Percentiles rank a stretch among this genome's conserved stretches.
phyloP scores from a whole-genome alignment of 2,329 filamentous ascomycete genomes.

The Aspergillus fumigatiaffinis region DNA sequence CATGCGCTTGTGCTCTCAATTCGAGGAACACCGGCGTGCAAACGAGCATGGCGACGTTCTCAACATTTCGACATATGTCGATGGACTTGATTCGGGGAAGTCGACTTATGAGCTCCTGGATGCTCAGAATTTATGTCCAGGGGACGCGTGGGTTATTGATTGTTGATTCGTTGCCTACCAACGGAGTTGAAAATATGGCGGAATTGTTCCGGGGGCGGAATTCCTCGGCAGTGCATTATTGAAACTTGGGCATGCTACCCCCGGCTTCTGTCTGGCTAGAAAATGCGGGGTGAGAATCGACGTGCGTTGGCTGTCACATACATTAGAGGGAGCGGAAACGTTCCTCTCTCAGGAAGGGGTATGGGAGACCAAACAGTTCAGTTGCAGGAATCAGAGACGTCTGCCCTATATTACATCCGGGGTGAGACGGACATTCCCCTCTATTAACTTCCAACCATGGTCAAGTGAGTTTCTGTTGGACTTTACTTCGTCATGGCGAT shows the following conservation, averaged over 20 bases:
- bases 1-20: background rate
- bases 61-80: background rate
- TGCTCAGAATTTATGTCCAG: background rate
- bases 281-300: conserved; percentile 9
- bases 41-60: background rate
- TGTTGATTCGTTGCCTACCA: background rate
- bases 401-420: conserved; percentile 3
- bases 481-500: conserved; percentile 23
- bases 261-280: conserved; percentile 2
- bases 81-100: background rate
- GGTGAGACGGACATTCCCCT: background rate
- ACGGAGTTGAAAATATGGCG: conserved; percentile 2
- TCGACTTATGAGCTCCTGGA: background rate
- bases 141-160: background rate
- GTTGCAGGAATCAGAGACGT: background rate
- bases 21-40: background rate
- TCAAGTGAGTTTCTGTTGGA: background rate
- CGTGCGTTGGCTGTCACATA: background rate
- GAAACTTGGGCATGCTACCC: conserved; percentile 6
- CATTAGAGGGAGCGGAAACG: conserved; percentile 16
- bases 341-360: conserved; percentile 11
- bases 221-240: conserved; percentile 12
- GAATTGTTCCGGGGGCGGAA: conserved; percentile 24
- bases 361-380: background rate
- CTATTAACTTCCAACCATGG: background rate